Conservation (phyloP, 2,329 filamentous ascomycete genomes). For the Endoconidiophora polonica region DNA sequence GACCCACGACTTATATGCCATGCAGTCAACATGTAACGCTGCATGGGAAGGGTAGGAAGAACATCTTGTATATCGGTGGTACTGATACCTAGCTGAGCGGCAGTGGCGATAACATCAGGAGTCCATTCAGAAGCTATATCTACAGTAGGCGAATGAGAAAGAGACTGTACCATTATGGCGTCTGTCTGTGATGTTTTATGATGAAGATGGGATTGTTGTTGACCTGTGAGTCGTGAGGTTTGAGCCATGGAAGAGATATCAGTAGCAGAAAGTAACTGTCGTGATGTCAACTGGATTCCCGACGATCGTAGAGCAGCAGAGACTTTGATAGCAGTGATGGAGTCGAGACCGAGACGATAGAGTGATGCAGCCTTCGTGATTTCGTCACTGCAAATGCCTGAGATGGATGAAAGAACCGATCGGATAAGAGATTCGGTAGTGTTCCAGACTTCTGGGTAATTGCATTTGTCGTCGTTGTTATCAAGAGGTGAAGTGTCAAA, state of each 20-base stretch:
- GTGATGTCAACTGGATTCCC: conserved; percentile 47
- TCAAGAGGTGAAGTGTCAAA: neutral
- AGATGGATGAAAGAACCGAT: conserved; percentile 36
- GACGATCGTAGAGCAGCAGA: conserved; percentile 50
- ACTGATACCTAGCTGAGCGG: conserved; percentile 19
- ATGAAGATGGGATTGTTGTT: neutral
- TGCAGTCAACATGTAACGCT: conserved; percentile 61
- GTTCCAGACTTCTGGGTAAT: conserved; percentile 20
- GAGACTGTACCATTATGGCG: neutral
- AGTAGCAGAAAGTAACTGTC: conserved; percentile 51
- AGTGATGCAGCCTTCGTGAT: conserved; percentile 49
- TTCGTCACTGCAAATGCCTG: conserved; percentile 37
- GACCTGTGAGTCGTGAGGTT: neutral
- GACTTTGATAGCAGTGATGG: conserved; percentile 79
- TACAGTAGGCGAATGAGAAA: neutral
- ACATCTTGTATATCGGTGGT: conserved; percentile 33
- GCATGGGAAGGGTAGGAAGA: conserved; percentile 58
- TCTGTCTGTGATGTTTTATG: neutral
- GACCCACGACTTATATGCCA: conserved; percentile 53
- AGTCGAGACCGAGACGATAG: conserved; percentile 78
- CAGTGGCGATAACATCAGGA: neutral
- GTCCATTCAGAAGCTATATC: neutral
- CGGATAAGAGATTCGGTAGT: conserved; percentile 25
- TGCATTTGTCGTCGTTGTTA: neutral
- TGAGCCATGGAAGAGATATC: conserved; percentile 36